Evolutionary conservation across 805 yeast genomes (phyloP).

Genomic region (Candida wancherniae): DNA sequence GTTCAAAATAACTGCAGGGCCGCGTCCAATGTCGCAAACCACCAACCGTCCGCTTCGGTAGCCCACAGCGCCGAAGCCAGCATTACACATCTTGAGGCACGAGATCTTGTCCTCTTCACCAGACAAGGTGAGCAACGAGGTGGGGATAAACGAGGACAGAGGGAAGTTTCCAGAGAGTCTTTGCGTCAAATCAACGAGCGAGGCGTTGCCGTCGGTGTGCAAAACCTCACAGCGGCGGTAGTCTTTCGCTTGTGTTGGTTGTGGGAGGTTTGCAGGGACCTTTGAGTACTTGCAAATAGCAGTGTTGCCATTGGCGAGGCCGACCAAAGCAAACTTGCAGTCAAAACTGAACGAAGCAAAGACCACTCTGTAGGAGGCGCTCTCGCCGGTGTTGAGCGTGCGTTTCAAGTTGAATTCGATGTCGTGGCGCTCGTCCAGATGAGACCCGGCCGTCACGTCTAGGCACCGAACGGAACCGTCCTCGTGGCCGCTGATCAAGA

Average conservation of each 20-base stretch:
- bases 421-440: conserved; percentile 26
- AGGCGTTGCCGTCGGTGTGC: conserved; percentile 32
- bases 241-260: conserved; percentile 20
- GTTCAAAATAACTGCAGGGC: conserved; percentile 61
- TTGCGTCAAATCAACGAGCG: conserved; percentile 46
- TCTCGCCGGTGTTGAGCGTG: conserved; percentile 26
- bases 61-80: conserved; percentile 82
- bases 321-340: conserved; percentile 69
- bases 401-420: conserved; percentile 32
- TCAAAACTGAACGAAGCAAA: conserved; percentile 72
- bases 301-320: conserved; percentile 67
- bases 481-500: conserved; percentile 79
- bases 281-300: conserved; percentile 67
- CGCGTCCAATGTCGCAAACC: conserved; percentile 69
- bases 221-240: conserved; percentile 26
- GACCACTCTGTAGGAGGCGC: conserved; percentile 42
- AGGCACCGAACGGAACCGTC: conserved; percentile 79
- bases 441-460: conserved; percentile 77
- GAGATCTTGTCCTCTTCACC: conserved; percentile 43
- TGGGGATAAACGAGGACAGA: conserved; percentile 30
- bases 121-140: conserved; percentile 22
- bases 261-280: conserved; percentile 10
- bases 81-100: conserved; percentile 59
- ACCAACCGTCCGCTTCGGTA: conserved; percentile 70
- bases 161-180: conserved; percentile 45